Evolutionary conservation across 2,329 filamentous ascomycete species (phyloP).

Genomic region (Dothistroma pini): DNA sequence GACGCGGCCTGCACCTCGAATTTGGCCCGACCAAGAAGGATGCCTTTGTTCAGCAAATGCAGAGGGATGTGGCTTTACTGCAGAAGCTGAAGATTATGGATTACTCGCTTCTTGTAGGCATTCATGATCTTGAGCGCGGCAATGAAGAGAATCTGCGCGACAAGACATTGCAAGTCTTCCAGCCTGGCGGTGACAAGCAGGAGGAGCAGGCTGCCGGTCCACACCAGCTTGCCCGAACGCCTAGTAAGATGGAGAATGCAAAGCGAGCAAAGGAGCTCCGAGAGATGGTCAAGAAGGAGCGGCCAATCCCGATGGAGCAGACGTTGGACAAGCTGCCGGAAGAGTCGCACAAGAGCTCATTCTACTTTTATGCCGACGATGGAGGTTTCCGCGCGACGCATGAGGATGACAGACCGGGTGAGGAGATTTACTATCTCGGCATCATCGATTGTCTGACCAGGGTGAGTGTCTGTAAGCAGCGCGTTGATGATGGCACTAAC

Average conservation of each 20-base stretch:
- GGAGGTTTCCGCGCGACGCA: slow-evolving; percentile 91
- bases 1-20: slow-evolving; percentile 78
- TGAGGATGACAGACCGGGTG: slow-evolving; percentile 76
- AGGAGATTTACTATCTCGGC: slow-evolving; percentile 96
- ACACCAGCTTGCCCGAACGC: slow-evolving; percentile 69
- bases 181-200: slow-evolving; percentile 67
- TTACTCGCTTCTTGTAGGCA: slow-evolving; percentile 90
- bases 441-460: slow-evolving; percentile 98
- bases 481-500: not conserved
- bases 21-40: slow-evolving; percentile 85
- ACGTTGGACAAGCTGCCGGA: slow-evolving; percentile 84
- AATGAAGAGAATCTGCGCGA: slow-evolving; percentile 91
- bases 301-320: slow-evolving; percentile 87
- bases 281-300: slow-evolving; percentile 87
- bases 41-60: slow-evolving; percentile 83
- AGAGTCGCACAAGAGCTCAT: slow-evolving; percentile 63
- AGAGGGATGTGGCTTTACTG: slow-evolving; percentile 78
- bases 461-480: slow-evolving; percentile 52
- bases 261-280: slow-evolving; percentile 87
- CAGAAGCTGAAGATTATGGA: slow-evolving; percentile 97
- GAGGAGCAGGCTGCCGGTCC: slow-evolving; percentile 37
- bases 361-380: slow-evolving; percentile 90
- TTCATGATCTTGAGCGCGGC: slow-evolving; percentile 83
- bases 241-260: slow-evolving; percentile 87
- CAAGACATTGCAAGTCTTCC: slow-evolving; percentile 91